These are phyloP conservation scores for Ogataea salicorniae DNA, from an alignment of 805 yeast species.

Conservation along the genomic window DNA sequence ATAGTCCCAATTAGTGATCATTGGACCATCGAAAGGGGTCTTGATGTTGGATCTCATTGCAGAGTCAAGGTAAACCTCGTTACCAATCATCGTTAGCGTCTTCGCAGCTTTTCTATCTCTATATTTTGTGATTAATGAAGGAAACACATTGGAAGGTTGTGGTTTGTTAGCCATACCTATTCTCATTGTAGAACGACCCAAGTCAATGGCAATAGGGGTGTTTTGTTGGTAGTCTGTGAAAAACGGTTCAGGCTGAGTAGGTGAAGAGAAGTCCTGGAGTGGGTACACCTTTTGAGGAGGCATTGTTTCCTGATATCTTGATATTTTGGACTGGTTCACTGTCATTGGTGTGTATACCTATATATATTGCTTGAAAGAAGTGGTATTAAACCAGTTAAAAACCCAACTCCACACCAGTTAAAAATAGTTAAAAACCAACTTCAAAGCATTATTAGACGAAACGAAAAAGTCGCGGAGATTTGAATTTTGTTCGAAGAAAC, in stretches of 20 bases:
- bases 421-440: too few species aligned
- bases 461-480: too few species aligned
- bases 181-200: conserved; percentile 62
- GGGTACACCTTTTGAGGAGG: conserved; percentile 40
- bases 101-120: conserved; percentile 69
- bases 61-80: conserved; percentile 71
- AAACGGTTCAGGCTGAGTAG: conserved; percentile 41
- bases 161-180: conserved; percentile 49
- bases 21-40: conserved; percentile 82
- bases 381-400: too few species aligned
- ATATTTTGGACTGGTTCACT: conserved; percentile 3
- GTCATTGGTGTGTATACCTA: neutral
- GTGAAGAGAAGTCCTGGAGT: conserved; percentile 37
- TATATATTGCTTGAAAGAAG: neutral
- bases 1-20: conserved; percentile 90
- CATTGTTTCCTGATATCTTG: conserved; percentile 24
- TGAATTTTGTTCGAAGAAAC: too few species aligned
- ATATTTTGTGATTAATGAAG: conserved; percentile 63
- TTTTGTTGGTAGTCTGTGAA: conserved; percentile 42
- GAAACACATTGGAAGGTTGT: conserved; percentile 59
- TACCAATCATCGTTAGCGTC: conserved; percentile 71
- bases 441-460: too few species aligned
- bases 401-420: too few species aligned
- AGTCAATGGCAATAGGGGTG: conserved; percentile 82
- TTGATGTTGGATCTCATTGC: conserved; percentile 62